A percentile compares a stretch with the other conserved stretches of the same genome.
Conservation (phyloP, 164 flowering plant species). For the Umbellularia californica region DNA sequence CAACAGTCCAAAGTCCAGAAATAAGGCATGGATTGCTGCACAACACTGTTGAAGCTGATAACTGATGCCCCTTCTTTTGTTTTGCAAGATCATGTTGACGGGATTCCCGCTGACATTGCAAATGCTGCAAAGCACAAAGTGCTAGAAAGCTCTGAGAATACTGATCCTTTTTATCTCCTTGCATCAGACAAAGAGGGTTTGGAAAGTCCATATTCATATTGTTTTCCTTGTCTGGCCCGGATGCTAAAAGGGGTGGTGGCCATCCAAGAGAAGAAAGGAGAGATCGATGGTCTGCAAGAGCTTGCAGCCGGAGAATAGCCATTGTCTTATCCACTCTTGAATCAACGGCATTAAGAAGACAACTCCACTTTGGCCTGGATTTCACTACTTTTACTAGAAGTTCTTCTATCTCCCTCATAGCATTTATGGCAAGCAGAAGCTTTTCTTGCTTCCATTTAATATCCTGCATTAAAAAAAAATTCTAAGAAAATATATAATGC, state of each 20-base stretch:
- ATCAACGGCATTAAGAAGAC: constrained; percentile 59
- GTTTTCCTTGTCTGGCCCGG: constrained; percentile 25
- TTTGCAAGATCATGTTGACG: constrained; percentile 22
- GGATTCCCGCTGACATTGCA: constrained; percentile 40
- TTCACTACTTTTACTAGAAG: constrained; percentile 22
- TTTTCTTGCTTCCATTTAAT: constrained; percentile 34
- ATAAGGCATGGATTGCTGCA: not conserved
- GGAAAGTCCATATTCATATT: constrained; percentile 26
- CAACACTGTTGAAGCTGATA: not conserved
- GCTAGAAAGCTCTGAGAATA: constrained; percentile 51
- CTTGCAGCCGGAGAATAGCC: constrained; percentile 41
- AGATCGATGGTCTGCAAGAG: constrained; percentile 54
- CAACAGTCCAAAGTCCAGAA: constrained; percentile 50
- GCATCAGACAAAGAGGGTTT: constrained; percentile 50
- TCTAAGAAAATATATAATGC: not conserved
- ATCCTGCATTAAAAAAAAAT: constrained; percentile 30
- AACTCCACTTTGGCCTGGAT: constrained; percentile 38
- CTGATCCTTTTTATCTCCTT: constrained; percentile 35
- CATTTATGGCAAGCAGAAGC: constrained; percentile 33
- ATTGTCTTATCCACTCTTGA: constrained; percentile 45
- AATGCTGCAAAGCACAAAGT: constrained; percentile 62
- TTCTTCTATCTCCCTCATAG: constrained; percentile 42
- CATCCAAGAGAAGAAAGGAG: constrained; percentile 63
- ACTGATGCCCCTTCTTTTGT: constrained; percentile 14
- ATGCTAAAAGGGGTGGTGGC: constrained; percentile 55